Percentiles rank a stretch among this genome's conserved stretches.
phyloP scores from a whole-genome alignment of 371 early-diverging fungal genomes.

The Amoeboaphelidium occidentale region DNA sequence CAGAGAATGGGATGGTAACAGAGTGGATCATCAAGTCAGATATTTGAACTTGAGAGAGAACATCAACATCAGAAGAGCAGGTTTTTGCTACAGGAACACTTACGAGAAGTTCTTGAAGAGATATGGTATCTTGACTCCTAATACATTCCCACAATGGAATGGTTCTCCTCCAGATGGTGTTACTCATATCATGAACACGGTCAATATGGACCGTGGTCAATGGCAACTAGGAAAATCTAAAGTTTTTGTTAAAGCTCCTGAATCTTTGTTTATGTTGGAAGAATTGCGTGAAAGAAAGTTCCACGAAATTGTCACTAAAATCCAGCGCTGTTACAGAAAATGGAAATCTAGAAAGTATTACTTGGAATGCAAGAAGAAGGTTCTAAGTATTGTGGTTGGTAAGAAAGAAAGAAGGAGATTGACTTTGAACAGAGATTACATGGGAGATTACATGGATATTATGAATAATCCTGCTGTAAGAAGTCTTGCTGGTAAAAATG shows the following conservation, averaged over 20 bases:
- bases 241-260: constrained; percentile 81
- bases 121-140: constrained; percentile 38
- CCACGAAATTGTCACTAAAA: constrained; percentile 67
- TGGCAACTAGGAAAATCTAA: constrained; percentile 38
- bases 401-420: constrained; percentile 65
- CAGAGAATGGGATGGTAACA: constrained; percentile 60
- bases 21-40: constrained; percentile 84
- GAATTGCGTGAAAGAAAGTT: constrained; percentile 79
- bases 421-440: constrained; percentile 57
- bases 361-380: constrained; percentile 70
- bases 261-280: constrained; percentile 82
- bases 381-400: constrained; percentile 61
- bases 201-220: constrained; percentile 56
- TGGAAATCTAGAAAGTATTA: constrained; percentile 75
- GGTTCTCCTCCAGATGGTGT: constrained; percentile 40
- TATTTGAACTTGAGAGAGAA: constrained; percentile 85
- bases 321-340: constrained; percentile 58
- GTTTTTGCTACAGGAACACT: constrained; percentile 76
- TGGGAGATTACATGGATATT: constrained; percentile 74
- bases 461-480: constrained; percentile 20
- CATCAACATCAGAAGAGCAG: constrained; percentile 87
- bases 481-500: constrained; percentile 30
- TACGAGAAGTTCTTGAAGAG: constrained; percentile 69
- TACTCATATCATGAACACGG: constrained; percentile 53
- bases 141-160: constrained; percentile 71